These are phyloP conservation scores for Tuber borchii DNA, from an alignment of 495 filamentous ascomycete species.

Conservation along the genomic window DNA sequence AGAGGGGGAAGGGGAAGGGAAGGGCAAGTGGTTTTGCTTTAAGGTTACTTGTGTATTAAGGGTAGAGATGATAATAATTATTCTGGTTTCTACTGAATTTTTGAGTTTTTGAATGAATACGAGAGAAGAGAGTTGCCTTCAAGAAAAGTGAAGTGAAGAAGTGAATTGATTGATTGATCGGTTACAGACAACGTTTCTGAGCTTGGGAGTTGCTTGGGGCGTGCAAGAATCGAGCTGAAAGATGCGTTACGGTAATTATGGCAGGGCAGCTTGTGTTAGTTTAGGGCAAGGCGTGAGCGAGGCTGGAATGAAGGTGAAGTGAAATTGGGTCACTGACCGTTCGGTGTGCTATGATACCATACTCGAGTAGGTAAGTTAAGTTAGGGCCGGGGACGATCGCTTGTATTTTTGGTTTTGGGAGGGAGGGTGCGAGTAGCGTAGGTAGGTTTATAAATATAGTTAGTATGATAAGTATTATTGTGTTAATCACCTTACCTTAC, in stretches of 20 bases:
- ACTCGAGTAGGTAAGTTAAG: too few relatives aligned
- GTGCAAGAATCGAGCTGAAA: conserved; percentile 1
- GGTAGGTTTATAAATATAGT: too few relatives aligned
- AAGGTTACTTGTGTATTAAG: conserved; percentile 17
- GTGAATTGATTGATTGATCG: neutral
- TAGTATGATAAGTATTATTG: too few relatives aligned
- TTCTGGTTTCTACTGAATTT: conserved; percentile 2
- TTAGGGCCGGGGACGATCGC: too few relatives aligned
- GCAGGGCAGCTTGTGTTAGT: neutral
- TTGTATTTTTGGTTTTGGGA: too few relatives aligned
- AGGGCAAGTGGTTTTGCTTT: conserved; percentile 2
- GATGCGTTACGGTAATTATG: neutral
- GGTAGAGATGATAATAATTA: conserved; percentile 7
- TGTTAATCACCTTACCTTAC: too few relatives aligned
- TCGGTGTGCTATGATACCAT: too few relatives aligned
- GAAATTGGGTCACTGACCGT: neutral
- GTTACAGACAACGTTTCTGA: too few relatives aligned
- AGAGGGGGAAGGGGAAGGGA: neutral
- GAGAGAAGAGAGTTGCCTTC: neutral
- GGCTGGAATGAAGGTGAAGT: neutral
- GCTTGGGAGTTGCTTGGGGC: too few relatives aligned
- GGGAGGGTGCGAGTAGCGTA: too few relatives aligned
- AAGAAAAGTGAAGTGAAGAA: neutral
- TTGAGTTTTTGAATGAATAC: neutral
- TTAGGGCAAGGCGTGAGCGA: neutral